Evolutionary conservation across 2,329 filamentous ascomycete species (phyloP), one percentile per base, ranked within the genome.

Genomic region (Pyricularia sp.): DNA sequence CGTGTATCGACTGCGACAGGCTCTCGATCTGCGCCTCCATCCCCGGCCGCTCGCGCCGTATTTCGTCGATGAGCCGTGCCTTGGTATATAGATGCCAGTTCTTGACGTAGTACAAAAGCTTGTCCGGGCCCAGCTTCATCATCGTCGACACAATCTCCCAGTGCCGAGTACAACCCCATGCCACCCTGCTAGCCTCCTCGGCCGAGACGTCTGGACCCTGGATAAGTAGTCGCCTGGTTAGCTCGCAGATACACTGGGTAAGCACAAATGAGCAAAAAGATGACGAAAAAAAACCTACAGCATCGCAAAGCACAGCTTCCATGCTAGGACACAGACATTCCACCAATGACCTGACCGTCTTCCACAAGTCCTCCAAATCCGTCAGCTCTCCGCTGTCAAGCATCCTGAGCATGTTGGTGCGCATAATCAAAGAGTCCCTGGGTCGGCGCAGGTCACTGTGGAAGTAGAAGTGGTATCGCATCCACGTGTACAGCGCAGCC

Each of bases 391-490:
- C 72, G 13, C 78, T 80, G 1, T 78, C 75, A 63, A 80, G 72
- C 60, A 73, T 68, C n/a, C 79, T 76, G 69, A 82, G 73, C 67
- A 78, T 76, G 59, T 75, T 78, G 31, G 73, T 75, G 60, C 79
- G 73, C 13, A 78, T 75, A 60, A 79, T 75, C 6, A 66, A 62
- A 16, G 69, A 69, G 6, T 67, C 61, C 60, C 59, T 30, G 74
- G 71, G 10, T 73, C 75, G 16, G 26, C 40, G 24, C 44, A 73
- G 72, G 35, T 77, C 76, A 12, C 78, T 77, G 61, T 84, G 81
- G 66, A 84, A 84, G 66, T 81, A 79, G 40, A 77, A 76, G 7
- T 80, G 76, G 67, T 81, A 84, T 4, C 82, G 74, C 81, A 82
- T 83, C 82, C 82, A 85, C 35, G 76, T 73, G 63, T 82, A 82